These are phyloP conservation scores for Ciborinia camelliae DNA, from an alignment of 2,329 filamentous ascomycete species.

Conservation along the genomic window DNA sequence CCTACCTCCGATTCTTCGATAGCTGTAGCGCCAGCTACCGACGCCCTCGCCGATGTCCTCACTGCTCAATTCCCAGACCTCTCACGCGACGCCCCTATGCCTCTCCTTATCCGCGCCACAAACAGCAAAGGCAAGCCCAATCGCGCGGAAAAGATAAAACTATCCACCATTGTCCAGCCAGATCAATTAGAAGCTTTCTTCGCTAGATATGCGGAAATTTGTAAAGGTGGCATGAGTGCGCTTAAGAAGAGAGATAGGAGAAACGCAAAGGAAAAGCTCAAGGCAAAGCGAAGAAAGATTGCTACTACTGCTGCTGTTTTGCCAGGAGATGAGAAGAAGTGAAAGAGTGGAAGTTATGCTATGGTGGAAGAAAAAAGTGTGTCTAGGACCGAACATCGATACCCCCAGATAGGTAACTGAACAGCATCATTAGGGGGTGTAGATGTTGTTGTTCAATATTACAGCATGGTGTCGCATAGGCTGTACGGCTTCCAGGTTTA, in stretches of 20 bases:
- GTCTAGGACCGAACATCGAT: background rate
- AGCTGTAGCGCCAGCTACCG: background rate
- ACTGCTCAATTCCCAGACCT: conserved; percentile 59
- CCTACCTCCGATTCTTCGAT: background rate
- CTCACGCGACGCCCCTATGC: conserved; percentile 55
- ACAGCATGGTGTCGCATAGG: background rate
- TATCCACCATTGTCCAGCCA: conserved; percentile 79
- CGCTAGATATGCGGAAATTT: conserved; percentile 79
- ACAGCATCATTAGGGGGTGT: background rate
- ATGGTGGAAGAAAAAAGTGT: background rate
- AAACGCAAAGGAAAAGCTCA: conserved; percentile 75
- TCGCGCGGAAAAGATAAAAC: conserved; percentile 55
- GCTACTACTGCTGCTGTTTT: background rate
- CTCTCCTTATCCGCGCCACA: conserved; percentile 65
- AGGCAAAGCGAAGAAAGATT: conserved; percentile 57
- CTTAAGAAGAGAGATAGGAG: conserved; percentile 92
- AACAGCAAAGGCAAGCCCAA: conserved; percentile 7
- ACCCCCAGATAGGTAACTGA: background rate
- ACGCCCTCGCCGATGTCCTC: conserved; percentile 14
- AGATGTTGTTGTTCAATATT: background rate
- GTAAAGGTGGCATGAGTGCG: conserved; percentile 82
- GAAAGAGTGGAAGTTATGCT: conserved; percentile 25
- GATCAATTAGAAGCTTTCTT: conserved; percentile 79
- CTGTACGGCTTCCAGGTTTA: background rate
- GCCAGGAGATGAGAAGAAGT: conserved; percentile 24